phyloP scores from a whole-genome alignment of 768 basidiomycete genomes.

The Phylloporus rhodoxanthus region DNA sequence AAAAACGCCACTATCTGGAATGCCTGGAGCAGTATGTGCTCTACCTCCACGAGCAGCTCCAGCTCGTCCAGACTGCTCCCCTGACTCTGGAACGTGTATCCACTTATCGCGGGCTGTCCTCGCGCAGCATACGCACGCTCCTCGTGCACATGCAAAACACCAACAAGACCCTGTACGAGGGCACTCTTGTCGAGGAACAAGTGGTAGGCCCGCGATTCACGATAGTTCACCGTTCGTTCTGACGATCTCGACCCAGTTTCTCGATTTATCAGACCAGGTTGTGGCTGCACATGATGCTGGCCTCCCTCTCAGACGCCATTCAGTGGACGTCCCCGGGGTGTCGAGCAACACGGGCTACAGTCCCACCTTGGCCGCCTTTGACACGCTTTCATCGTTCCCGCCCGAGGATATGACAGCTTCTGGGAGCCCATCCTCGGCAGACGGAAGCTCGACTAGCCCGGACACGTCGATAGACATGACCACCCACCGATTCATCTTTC shows the following conservation, averaged over 20 bases:
- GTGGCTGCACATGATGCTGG: conserved; percentile 21
- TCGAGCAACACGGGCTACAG: conserved; percentile 9
- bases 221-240: background rate
- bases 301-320: conserved; percentile 29
- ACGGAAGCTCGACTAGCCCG: conserved; percentile 15
- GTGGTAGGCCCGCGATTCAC: conserved; percentile 33
- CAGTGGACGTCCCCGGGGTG: conserved; percentile 21
- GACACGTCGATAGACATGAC: conserved; percentile 16
- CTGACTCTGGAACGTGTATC: conserved; percentile 45
- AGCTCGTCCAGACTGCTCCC: conserved; percentile 43
- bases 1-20: conserved; percentile 68
- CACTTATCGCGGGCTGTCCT: conserved; percentile 50
- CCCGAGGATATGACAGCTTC: conserved; percentile 17
- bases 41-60: conserved; percentile 59
- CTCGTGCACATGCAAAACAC: conserved; percentile 65
- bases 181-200: conserved; percentile 50
- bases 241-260: conserved; percentile 16
- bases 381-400: conserved; percentile 10
- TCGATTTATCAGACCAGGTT: conserved; percentile 27
- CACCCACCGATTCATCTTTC: conserved; percentile 16
- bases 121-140: conserved; percentile 62
- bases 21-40: conserved; percentile 66
- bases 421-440: conserved; percentile 20
- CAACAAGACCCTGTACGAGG: conserved; percentile 44
- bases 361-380: conserved; percentile 13